Percentiles rank a stretch among this genome's conserved stretches.
Evolutionary conservation across 2,329 filamentous ascomycete genomes (phyloP).

Genomic region (Fusarium sp.): DNA sequence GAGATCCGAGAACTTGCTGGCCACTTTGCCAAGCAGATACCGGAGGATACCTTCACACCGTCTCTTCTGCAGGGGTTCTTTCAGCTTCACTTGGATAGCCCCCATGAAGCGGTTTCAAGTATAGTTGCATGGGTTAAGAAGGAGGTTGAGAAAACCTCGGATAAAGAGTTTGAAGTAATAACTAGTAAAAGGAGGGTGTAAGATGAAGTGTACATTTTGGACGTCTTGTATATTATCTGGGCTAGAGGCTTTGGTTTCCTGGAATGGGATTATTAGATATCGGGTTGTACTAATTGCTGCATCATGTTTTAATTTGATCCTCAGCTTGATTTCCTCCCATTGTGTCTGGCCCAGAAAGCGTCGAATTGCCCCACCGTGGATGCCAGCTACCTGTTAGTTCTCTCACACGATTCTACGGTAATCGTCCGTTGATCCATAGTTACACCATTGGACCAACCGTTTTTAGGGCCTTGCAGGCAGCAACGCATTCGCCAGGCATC

Average conservation of each 20-base stretch:
- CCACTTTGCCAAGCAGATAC: conserved; percentile 69
- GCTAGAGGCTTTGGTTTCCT: background rate
- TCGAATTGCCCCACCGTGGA: too few species aligned
- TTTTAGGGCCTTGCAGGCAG: too few species aligned
- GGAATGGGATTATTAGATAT: background rate
- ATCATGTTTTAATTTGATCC: too few species aligned
- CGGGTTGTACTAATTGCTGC: too few species aligned
- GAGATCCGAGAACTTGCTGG: conserved; percentile 63
- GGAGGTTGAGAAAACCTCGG: conserved; percentile 50
- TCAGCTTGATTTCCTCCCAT: too few species aligned
- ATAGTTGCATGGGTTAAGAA: conserved; percentile 56
- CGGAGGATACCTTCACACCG: conserved; percentile 63
- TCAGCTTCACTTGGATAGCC: conserved; percentile 60
- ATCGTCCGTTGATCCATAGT: too few species aligned
- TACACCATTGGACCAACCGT: too few species aligned
- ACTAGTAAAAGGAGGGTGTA: conserved; percentile 27
- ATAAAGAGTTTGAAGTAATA: conserved; percentile 53
- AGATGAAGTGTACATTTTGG: conserved; percentile 5
- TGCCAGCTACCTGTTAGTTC: too few species aligned
- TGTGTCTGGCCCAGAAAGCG: too few species aligned
- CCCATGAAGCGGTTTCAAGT: conserved; percentile 53
- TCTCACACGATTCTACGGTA: too few species aligned
- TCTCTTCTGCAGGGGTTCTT: conserved; percentile 67
- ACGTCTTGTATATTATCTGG: conserved; percentile 10
- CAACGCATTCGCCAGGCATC: too few species aligned